phyloP scores from a whole-genome alignment of 306 rosid species.

The Corylus heterophylla region DNA sequence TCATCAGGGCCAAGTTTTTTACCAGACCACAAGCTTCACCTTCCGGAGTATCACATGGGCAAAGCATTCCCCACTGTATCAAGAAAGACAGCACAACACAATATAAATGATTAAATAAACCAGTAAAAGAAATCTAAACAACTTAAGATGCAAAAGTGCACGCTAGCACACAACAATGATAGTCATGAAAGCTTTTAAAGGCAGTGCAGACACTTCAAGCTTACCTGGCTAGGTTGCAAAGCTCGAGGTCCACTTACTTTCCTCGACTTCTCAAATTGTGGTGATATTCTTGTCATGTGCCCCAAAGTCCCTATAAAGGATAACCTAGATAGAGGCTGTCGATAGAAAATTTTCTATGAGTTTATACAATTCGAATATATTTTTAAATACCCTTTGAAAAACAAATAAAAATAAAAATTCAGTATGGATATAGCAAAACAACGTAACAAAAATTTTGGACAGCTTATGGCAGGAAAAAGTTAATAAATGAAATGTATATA shows the following conservation, averaged over 20 bases:
- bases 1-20: slow-evolving; percentile 91
- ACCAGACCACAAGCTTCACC: slow-evolving; percentile 96
- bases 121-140: neutral
- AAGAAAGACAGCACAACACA: slow-evolving; percentile 18
- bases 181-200: slow-evolving; percentile 2
- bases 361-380: neutral
- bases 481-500: too few species aligned
- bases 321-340: slow-evolving; percentile 75
- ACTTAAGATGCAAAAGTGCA: slow-evolving; percentile 8
- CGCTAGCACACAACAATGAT: slow-evolving; percentile 3
- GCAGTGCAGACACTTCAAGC: slow-evolving; percentile 15
- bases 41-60: slow-evolving; percentile 99
- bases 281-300: slow-evolving; percentile 85
- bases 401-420: neutral
- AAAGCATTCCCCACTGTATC: slow-evolving; percentile 97
- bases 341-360: slow-evolving; percentile 1
- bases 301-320: slow-evolving; percentile 78
- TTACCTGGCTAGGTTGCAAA: slow-evolving; percentile 96
- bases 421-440: neutral
- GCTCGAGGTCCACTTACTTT: slow-evolving; percentile 96
- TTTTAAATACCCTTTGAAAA: neutral
- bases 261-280: slow-evolving; percentile 95
- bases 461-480: neutral
- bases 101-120: neutral
- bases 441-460: neutral